Percentiles rank a stretch among this genome's conserved stretches.
Conservation (phyloP, 306 rosid genomes). For the Prosopis cineraria region DNA sequence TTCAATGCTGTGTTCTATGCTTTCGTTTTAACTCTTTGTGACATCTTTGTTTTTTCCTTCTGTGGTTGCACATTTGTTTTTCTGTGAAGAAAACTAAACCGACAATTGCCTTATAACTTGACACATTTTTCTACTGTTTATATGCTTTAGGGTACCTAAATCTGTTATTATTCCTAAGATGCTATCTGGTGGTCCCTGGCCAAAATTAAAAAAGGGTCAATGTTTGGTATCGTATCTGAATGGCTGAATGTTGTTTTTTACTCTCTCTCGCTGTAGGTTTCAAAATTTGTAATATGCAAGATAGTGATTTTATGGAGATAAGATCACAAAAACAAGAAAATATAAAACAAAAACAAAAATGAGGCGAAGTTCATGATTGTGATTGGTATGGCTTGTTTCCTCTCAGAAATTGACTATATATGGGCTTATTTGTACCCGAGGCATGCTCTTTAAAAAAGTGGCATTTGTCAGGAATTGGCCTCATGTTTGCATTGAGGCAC, state of each 20-base stretch:
- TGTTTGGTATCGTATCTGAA: conserved; percentile 3
- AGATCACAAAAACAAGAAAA: not conserved
- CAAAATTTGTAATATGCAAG: not conserved
- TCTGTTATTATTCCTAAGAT: conserved; percentile 12
- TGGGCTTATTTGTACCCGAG: conserved; percentile 3
- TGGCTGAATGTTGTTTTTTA: conserved; percentile 4
- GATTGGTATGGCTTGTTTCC: not conserved
- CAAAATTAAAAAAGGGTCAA: not conserved
- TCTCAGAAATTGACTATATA: not conserved
- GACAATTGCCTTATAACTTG: not conserved
- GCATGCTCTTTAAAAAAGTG: not conserved
- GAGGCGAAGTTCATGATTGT: not conserved
- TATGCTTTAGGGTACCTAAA: conserved; percentile 8
- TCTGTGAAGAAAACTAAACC: not conserved
- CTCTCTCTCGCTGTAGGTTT: not conserved
- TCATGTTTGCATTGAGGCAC: conserved; percentile 24
- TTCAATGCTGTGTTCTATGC: conserved; percentile 4
- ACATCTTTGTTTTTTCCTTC: conserved; percentile 2
- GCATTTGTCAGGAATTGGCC: conserved; percentile 25
- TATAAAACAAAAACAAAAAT: not conserved
- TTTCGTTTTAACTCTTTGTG: not conserved
- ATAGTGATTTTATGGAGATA: not conserved
- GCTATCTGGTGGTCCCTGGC: conserved; percentile 2
- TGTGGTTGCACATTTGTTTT: not conserved
- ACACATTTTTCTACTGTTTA: not conserved